Conservation (phyloP, 352 stramenopile species). For the Vaucheria bursata region DNA sequence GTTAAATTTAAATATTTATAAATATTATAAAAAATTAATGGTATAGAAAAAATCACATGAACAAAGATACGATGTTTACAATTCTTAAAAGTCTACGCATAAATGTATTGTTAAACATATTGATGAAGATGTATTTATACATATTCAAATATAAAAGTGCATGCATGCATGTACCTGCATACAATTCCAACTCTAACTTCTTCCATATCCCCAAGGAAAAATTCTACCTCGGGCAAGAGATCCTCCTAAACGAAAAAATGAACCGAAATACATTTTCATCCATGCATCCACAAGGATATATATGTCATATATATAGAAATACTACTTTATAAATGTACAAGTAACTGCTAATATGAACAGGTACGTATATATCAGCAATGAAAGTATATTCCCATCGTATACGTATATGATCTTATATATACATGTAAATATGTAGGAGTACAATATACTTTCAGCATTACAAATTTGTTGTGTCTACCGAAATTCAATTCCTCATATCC, state of each 20-base stretch:
- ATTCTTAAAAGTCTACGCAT: neutral
- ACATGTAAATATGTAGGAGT: neutral
- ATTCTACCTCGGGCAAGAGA: slow-evolving; percentile 35
- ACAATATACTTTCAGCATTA: neutral
- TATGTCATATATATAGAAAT: too few relatives aligned
- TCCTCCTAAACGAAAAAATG: slow-evolving; percentile 15
- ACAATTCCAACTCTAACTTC: slow-evolving; percentile 21
- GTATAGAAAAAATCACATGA: neutral
- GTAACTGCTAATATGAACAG: too few relatives aligned
- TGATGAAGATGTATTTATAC: neutral
- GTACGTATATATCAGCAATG: neutral
- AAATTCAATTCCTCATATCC: neutral
- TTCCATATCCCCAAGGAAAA: slow-evolving; percentile 40
- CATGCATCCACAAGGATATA: too few relatives aligned
- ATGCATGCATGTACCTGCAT: neutral
- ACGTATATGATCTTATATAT: neutral
- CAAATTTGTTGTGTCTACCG: neutral
- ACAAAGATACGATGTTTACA: slow-evolving; percentile 5
- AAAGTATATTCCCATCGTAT: neutral
- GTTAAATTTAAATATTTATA: too few relatives aligned
- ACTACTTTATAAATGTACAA: too few relatives aligned
- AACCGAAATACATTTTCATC: too few relatives aligned
- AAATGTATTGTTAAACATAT: neutral
- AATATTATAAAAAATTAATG: too few relatives aligned
- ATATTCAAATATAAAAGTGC: neutral